Evolutionary conservation across 2,329 filamentous ascomycete species (phyloP).

Genomic region (Talaromyces rugulosus): DNA sequence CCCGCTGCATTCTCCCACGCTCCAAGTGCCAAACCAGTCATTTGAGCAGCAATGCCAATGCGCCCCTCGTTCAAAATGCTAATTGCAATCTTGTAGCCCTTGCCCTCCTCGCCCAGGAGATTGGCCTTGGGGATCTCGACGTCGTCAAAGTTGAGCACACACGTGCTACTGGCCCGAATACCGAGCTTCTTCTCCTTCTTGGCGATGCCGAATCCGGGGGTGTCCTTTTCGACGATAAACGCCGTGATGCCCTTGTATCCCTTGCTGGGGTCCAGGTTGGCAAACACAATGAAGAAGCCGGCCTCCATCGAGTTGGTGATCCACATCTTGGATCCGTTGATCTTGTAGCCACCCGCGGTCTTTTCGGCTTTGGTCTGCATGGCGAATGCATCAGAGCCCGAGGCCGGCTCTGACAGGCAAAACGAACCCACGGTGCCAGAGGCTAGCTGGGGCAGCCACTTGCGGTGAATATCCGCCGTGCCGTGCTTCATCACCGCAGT

Average conservation of each 20-base stretch:
- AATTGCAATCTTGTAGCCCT: slow-evolving; percentile 98
- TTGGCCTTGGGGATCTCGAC: slow-evolving; percentile 85
- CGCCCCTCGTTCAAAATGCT: slow-evolving; percentile 89
- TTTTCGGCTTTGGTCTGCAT: slow-evolving; percentile 85
- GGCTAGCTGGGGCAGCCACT: slow-evolving; percentile 83
- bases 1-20: slow-evolving; percentile 91
- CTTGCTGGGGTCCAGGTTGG: slow-evolving; percentile 86
- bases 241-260: slow-evolving; percentile 97
- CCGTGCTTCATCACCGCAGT: slow-evolving; percentile 86
- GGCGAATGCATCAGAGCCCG: slow-evolving; percentile 93
- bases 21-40: slow-evolving; percentile 93
- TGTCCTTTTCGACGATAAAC: slow-evolving; percentile 88
- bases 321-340: slow-evolving; percentile 98
- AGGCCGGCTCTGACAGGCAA: slow-evolving; percentile 87
- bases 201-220: slow-evolving; percentile 84
- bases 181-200: slow-evolving; percentile 99
- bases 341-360: slow-evolving; percentile 76
- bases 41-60: slow-evolving; percentile 96
- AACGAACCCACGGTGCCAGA: slow-evolving; percentile 88
- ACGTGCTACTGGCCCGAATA: slow-evolving; percentile 92
- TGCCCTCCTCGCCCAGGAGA: slow-evolving; percentile 78
- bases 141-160: slow-evolving; percentile 96
- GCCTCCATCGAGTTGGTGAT: slow-evolving; percentile 97
- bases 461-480: slow-evolving; percentile 70
- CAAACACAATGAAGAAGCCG: slow-evolving; percentile 94